Evolutionary conservation across 2,329 filamentous ascomycete genomes (phyloP).

Genomic region (Diplodia seriata): DNA sequence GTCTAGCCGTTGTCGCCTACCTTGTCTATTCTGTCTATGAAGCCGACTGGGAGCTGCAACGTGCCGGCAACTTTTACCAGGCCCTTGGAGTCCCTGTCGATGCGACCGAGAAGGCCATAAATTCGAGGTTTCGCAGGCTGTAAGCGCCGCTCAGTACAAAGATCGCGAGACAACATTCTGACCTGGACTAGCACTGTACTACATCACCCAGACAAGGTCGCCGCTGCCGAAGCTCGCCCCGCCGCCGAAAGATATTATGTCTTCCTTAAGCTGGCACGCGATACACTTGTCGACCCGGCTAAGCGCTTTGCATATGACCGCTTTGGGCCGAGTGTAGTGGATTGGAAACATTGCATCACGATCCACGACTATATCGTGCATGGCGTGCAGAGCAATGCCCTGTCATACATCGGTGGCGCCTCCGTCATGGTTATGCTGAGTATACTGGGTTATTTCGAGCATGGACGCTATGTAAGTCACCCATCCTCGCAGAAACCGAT

Average conservation of each 20-base stretch:
- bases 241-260: slow-evolving; percentile 70
- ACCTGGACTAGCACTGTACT: slow-evolving; percentile 54
- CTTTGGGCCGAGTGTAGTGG: slow-evolving; percentile 75
- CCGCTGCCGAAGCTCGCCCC: slow-evolving; percentile 47
- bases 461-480: slow-evolving; percentile 61
- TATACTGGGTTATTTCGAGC: slow-evolving; percentile 71
- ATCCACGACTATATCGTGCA: slow-evolving; percentile 74
- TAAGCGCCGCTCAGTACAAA: slow-evolving; percentile 34
- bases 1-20: slow-evolving; percentile 81
- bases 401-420: slow-evolving; percentile 67
- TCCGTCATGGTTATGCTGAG: slow-evolving; percentile 67
- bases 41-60: slow-evolving; percentile 79
- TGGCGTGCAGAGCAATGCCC: slow-evolving; percentile 67
- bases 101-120: slow-evolving; percentile 77
- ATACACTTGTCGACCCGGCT: slow-evolving; percentile 78
- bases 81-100: slow-evolving; percentile 73
- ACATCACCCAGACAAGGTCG: slow-evolving; percentile 84
- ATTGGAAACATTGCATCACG: slow-evolving; percentile 71
- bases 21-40: slow-evolving; percentile 93
- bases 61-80: slow-evolving; percentile 77
- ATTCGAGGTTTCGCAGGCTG: slow-evolving; percentile 82
- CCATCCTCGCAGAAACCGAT: neutral
- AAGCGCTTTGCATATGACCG: slow-evolving; percentile 88
- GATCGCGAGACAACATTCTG: neutral
- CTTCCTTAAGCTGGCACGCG: slow-evolving; percentile 80